Base-by-base conservation (phyloP, 805 yeast genomes). In the Candida ficus region DNA sequence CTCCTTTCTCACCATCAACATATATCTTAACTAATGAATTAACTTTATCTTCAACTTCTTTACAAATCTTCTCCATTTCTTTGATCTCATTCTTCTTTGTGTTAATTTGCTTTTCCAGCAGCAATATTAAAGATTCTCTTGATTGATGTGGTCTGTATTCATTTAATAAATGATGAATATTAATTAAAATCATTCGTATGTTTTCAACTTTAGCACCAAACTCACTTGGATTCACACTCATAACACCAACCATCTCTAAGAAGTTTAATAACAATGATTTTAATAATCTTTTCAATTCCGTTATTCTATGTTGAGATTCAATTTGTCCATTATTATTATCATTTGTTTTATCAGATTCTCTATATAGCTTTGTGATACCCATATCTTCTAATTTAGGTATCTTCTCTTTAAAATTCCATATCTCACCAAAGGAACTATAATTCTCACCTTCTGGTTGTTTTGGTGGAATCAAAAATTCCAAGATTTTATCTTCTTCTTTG, bases 71-170 rank as follows among this genome's bases (percentile, higher is more conserved):
- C 25, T 67, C 61, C 23, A 73, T 66, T 12, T 59, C 58, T 28
- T 56, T 60, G 8, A 83, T 80, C 45, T 81, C 83, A 5, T 61
- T 55, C 37, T 69, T 68, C 52, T 83, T 83, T 32, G 71, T 68
- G 37, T 76, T 84, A 26, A 91, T 75, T 54, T 84, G 89, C 39
- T 77, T 81, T 52, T 75, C 78, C 57, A 87, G 63, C 39, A 83
- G 67, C 69, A 87, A 70, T 32, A 89, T 86, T 48, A 93, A 68
- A 37, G 90, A 81, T 54, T 93, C 99, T 38, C 97, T 71, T 4
- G 95, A 83, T 58, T 93, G 99, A 61, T 93, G 98, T 3, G 97
- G 93, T 45, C 99, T 70, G 62, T 93, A 93, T 38, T 90, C 89
- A 59, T 93, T 93, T 43, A 93, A 65, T 28, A 93, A 66, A 60